phyloP scores from a whole-genome alignment of 1,284 basidiomycete species.

The Caloboletus firmus region DNA sequence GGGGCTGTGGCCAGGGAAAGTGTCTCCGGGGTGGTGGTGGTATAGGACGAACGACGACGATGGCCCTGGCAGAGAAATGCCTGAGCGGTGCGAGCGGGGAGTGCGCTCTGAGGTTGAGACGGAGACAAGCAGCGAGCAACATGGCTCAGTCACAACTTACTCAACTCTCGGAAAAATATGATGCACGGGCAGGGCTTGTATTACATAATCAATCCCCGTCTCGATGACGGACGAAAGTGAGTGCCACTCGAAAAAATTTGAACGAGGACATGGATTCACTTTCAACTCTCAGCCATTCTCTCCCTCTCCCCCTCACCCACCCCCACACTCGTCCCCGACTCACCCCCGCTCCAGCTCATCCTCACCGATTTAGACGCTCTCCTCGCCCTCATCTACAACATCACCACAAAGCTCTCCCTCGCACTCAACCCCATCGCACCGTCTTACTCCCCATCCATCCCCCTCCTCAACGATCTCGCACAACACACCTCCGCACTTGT shows the following conservation, averaged over 20 bases:
- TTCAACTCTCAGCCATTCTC: too few relatives aligned
- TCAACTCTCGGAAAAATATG: too few relatives aligned
- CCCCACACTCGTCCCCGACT: conserved; percentile 38
- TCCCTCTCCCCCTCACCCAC: conserved; percentile 38
- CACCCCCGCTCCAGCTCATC: conserved; percentile 40
- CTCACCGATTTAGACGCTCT: conserved; percentile 61
- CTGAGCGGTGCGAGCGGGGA: conserved; percentile 10
- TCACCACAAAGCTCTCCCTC: conserved; percentile 65
- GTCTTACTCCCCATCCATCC: conserved; percentile 52
- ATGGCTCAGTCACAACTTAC: not conserved
- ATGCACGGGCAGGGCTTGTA: not conserved
- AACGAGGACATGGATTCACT: too few relatives aligned
- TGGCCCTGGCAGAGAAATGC: conserved; percentile 25
- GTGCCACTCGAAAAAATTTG: too few relatives aligned
- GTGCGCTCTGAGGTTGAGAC: not conserved
- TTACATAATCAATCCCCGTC: conserved; percentile 23
- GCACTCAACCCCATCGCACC: conserved; percentile 62
- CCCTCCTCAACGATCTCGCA: conserved; percentile 58
- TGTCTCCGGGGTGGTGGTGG: conserved; percentile 5
- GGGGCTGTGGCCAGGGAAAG: conserved; percentile 13
- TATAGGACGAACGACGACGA: not conserved
- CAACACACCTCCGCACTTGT: conserved; percentile 54
- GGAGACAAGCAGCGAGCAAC: conserved; percentile 7
- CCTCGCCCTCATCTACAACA: conserved; percentile 58
- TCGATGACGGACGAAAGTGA: too few relatives aligned